Conservation (phyloP, 2,329 filamentous ascomycete species). For the Sporothrix schenckii region DNA sequence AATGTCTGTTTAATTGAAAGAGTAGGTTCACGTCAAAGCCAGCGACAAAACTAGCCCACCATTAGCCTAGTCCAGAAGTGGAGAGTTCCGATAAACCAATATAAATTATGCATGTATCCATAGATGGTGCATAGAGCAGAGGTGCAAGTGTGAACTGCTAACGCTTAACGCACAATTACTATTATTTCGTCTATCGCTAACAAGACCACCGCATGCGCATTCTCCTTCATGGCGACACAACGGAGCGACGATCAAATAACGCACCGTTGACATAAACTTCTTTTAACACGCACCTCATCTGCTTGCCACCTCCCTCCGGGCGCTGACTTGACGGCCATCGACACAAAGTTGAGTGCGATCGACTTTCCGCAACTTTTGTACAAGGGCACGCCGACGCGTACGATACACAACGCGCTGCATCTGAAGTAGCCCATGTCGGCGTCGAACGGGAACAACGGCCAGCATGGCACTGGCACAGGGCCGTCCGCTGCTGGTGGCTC, state of each 20-base stretch:
- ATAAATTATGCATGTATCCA: neutral
- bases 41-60: too few species aligned
- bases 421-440: slow-evolving; percentile 32
- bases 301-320: neutral
- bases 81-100: neutral
- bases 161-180: too few species aligned
- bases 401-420: neutral
- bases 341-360: neutral
- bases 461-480: slow-evolving; percentile 34
- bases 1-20: neutral
- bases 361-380: neutral
- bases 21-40: neutral
- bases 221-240: neutral
- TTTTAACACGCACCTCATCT: neutral
- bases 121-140: neutral
- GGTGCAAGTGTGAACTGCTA: neutral
- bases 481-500: slow-evolving; percentile 35
- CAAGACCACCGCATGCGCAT: neutral
- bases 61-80: too few species aligned
- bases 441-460: slow-evolving; percentile 32
- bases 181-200: neutral
- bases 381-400: neutral
- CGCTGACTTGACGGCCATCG: neutral
- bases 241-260: neutral
- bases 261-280: neutral